Conservation (phyloP, 2,329 filamentous ascomycete species). For the Aspergillus fumigatiaffinis region DNA sequence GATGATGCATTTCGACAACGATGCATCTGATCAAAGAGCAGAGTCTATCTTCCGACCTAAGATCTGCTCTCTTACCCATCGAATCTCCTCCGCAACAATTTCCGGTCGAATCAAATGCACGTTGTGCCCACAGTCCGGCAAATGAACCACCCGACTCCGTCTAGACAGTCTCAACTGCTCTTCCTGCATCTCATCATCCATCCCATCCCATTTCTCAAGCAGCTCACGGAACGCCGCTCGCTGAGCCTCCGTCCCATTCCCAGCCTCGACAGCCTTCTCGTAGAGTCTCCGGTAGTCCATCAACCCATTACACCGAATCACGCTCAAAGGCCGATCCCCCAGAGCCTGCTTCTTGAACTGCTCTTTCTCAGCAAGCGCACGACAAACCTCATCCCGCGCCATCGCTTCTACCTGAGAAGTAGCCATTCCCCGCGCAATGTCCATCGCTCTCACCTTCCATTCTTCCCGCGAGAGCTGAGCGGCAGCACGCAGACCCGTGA, state of each 20-base stretch:
- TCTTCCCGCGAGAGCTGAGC: conserved; percentile 30
- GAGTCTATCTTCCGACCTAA: not conserved
- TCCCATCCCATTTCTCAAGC: conserved; percentile 27
- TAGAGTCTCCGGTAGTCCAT: conserved; percentile 34
- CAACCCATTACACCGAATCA: conserved; percentile 32
- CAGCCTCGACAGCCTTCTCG: conserved; percentile 26
- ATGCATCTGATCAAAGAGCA: not conserved
- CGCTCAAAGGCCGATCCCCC: conserved; percentile 29
- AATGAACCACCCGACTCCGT: conserved; percentile 24
- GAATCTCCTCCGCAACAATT: conserved; percentile 32
- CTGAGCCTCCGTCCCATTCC: conserved; percentile 33
- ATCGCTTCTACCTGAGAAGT: conserved; percentile 21
- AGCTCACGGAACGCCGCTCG: conserved; percentile 24
- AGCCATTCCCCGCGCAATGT: conserved; percentile 21
- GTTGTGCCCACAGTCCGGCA: conserved; percentile 37
- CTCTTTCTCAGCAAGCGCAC: conserved; percentile 24
- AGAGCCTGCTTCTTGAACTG: conserved; percentile 28
- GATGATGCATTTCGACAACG: no score
- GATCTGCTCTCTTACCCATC: conserved; percentile 28
- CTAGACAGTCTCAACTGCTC: conserved; percentile 33
- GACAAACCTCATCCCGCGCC: conserved; percentile 21
- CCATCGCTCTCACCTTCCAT: conserved; percentile 30
- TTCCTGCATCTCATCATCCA: conserved; percentile 25
- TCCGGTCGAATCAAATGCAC: conserved; percentile 36
- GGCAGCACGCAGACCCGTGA: conserved; percentile 29